Evolutionary conservation across 164 flowering plant species (phyloP).

Genomic region (Malania oleifera): DNA sequence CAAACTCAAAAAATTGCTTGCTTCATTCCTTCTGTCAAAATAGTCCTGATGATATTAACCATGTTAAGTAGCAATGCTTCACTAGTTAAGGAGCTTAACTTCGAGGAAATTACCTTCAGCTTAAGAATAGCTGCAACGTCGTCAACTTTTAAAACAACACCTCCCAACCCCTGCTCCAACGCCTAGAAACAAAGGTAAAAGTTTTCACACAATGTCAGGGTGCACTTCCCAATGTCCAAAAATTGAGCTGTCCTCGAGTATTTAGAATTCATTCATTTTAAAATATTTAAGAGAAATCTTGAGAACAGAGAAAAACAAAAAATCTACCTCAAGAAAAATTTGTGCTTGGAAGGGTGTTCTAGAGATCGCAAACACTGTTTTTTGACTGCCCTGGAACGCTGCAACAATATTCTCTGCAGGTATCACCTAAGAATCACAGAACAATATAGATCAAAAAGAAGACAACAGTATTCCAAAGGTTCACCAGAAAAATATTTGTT

Average conservation of each 20-base stretch:
- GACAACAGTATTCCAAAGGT: background rate
- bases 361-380: constrained; percentile 74
- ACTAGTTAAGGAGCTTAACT: background rate
- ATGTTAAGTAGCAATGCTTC: constrained; percentile 19
- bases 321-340: constrained; percentile 81
- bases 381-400: constrained; percentile 69
- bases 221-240: no score
- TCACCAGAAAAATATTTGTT: no score
- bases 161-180: constrained; percentile 78
- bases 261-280: no score
- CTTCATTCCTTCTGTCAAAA: constrained; percentile 68
- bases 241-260: no score
- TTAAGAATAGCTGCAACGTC: constrained; percentile 52
- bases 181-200: constrained; percentile 38
- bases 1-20: constrained; percentile 42
- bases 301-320: no score
- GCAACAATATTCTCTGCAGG: constrained; percentile 95
- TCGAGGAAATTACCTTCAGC: constrained; percentile 54
- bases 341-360: constrained; percentile 62
- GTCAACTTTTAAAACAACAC: constrained; percentile 74
- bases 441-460: background rate
- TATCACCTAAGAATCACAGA: constrained; percentile 47
- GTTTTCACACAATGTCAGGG: no score
- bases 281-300: background rate
- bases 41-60: constrained; percentile 54